phyloP scores from a whole-genome alignment of 306 rosid species.

The Dalbergia cochinchinensis region DNA sequence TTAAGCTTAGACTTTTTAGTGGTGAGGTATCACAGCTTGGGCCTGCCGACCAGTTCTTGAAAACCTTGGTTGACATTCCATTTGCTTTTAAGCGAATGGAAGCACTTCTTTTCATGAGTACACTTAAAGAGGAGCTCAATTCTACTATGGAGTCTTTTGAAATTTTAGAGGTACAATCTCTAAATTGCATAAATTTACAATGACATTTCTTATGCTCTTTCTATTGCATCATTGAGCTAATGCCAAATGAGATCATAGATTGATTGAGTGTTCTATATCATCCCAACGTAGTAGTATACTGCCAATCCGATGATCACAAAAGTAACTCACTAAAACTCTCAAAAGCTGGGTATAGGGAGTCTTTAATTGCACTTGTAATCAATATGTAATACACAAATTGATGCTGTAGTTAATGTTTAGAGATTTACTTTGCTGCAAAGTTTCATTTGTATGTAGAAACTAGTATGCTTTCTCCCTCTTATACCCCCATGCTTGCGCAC shows the following conservation, averaged over 20 bases:
- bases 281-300: background rate
- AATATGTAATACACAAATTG: background rate
- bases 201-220: constrained; percentile 42
- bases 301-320: background rate
- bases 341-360: background rate
- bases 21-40: constrained; percentile 86
- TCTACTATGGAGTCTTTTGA: constrained; percentile 69
- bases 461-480: background rate
- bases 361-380: constrained; percentile 10
- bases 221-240: constrained; percentile 13
- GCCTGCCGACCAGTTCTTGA: constrained; percentile 91
- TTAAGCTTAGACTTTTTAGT: constrained; percentile 79
- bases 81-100: constrained; percentile 88
- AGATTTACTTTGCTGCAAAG: background rate
- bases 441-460: background rate
- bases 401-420: background rate
- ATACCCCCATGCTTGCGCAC: background rate
- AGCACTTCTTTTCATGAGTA: constrained; percentile 76
- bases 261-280: background rate
- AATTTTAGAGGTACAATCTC: constrained; percentile 74
- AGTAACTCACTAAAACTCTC: background rate
- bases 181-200: constrained; percentile 25
- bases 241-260: constrained; percentile 15
- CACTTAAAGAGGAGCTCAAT: constrained; percentile 81
- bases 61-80: constrained; percentile 80